Evolutionary conservation across 257 asterid genomes (phyloP), one percentile per base, ranked within the genome.

Genomic region (Solanum appendiculatum): DNA sequence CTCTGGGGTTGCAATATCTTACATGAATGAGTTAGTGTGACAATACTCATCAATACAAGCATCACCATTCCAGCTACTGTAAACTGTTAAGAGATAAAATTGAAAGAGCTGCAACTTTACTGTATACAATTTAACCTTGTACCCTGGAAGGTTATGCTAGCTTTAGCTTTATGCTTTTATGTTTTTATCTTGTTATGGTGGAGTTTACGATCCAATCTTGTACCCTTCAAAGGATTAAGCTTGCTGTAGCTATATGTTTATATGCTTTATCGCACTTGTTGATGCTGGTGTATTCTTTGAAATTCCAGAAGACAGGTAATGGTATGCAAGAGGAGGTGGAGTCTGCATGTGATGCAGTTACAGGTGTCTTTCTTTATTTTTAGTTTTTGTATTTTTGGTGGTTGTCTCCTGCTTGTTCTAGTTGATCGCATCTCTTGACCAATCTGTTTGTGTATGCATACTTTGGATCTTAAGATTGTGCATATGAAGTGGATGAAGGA

Each of bases 301-400:
- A 81, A 37, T 86, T 86, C 87, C 95, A 97, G 99, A 94, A 87
- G 91, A 90, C 90, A 88, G 93, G 94, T 75, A 82, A 93, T 89
- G 85, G 90, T 74, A 88, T 87, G 85, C 95, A 87, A 90, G 99
- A 95, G 92, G 97, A 95, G 90, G 96, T 91, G 91, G 99, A 92
- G 87, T 96, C 98, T 84, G 94, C 92, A 44, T 93, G 90, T 92
- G 92, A 93, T 92, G 92, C 87, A 82, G 92, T 87, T 37, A 91
- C 98, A 93, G 99, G 99, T 94, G 36, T 34, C 23, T 86, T 51
- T 85, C 34, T 70, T 44, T 21, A 46, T 51, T 36, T 69, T 70
- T 46, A 33, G 90, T 51, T 42, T 84, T 48, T 87, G 87, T 29
- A 87, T 60, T 25, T 83, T 39, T 73, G 85, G 60, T 84, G 83